Evolutionary conservation across 192 early-diverging fungal species (phyloP), one percentile per base, ranked within the genome.

Genomic region (Backusella mclennaniae): DNA sequence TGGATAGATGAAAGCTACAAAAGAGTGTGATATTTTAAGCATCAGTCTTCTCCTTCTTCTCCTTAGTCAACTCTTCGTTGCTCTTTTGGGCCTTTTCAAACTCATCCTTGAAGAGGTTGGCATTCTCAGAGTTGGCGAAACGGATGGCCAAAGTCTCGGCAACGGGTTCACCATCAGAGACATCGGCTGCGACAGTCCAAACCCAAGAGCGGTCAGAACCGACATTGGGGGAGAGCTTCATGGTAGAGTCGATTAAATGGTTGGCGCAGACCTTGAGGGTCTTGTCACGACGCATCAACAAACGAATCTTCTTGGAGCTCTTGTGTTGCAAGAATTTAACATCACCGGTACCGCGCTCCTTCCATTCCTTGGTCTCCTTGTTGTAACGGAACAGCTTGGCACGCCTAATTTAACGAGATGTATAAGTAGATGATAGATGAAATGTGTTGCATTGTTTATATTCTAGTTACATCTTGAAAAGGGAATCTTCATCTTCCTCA

Each of bases 201-300:
- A 99, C 98, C 98, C 98, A 99, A 39, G 96, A 98, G 75, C 97
- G 96, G 87, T 99, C 98, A 38, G 96, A 97, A 63, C 96, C 97
- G 70, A 99, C 93, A 80, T 99, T 99, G 39, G 98, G 93, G 31
- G 90, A 89, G 78, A 99, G 89, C 44, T 87, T 88, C 94, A 99
- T 97, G 52, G 94, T 94, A 6, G 89, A 69, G 52, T 96, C 91
- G 75, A 98, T 83, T 79, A 93, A 92, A 88, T 99, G 98, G 90
- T 99, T 99, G 83, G 97, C 97, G 84, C 98, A 99, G 77, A 99
- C 93, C 93, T 99, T 99, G 80, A 90, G 91, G 26, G 96, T 99
- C 87, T 98, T 98, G 80, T 99, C 98, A 63, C 98, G 92, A 56
- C 97, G 94, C 98, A 99, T 99, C 79, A 99, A 87, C n/a, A 99